Evolutionary conservation across 768 basidiomycete species (phyloP).

Genomic region (Kwoniella sp.): DNA sequence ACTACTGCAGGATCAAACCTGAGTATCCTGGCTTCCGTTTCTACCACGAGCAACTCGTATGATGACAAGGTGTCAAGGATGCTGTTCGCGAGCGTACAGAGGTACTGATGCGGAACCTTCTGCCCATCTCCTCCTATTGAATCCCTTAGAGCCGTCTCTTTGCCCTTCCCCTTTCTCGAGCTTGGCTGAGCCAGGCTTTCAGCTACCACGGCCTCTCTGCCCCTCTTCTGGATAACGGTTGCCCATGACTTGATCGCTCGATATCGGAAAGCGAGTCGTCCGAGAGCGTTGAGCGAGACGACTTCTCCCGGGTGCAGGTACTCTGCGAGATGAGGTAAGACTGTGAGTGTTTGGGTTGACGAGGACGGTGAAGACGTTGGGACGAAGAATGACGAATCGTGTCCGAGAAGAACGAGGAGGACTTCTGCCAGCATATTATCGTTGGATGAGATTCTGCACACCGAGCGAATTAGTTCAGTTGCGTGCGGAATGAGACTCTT

Average conservation of each 20-base stretch:
- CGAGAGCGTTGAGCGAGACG: slow-evolving; percentile 78
- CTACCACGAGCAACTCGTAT: slow-evolving; percentile 12
- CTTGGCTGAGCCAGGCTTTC: slow-evolving; percentile 11
- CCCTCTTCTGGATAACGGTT: slow-evolving; percentile 34
- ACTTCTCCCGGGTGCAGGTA: slow-evolving; percentile 88
- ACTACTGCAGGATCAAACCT: slow-evolving; percentile 68
- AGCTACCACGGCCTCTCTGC: slow-evolving; percentile 27
- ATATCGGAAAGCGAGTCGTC: slow-evolving; percentile 73
- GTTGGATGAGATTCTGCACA: not conserved
- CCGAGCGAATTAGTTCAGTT: no score
- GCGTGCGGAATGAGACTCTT: no score
- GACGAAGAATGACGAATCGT: slow-evolving; percentile 79
- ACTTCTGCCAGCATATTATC: slow-evolving; percentile 80
- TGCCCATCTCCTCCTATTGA: slow-evolving; percentile 49
- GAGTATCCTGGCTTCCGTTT: slow-evolving; percentile 59
- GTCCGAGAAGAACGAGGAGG: slow-evolving; percentile 81
- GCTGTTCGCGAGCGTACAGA: slow-evolving; percentile 75
- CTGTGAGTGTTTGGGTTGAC: slow-evolving; percentile 48
- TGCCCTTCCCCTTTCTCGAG: slow-evolving; percentile 26
- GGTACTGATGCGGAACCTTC: slow-evolving; percentile 68
- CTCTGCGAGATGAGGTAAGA: slow-evolving; percentile 66
- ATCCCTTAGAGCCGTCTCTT: not conserved
- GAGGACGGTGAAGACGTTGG: slow-evolving; percentile 52
- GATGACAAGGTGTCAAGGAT: slow-evolving; percentile 61
- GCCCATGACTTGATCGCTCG: slow-evolving; percentile 68